Evolutionary conservation across 2,329 filamentous ascomycete species (phyloP).

Genomic region (Purpureocillium lavendulum): DNA sequence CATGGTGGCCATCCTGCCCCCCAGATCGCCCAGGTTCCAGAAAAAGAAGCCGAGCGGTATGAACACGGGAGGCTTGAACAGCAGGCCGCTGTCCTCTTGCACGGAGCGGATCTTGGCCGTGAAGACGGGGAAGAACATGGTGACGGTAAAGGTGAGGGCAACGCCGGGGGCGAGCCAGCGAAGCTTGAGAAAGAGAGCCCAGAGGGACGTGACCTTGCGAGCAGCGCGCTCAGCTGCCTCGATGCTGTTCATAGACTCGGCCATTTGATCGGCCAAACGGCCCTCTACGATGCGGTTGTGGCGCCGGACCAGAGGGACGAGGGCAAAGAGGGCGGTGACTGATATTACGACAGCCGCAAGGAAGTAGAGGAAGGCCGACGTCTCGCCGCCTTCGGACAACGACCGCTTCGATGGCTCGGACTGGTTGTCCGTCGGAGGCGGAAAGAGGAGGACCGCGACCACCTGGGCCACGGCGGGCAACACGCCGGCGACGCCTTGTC

Average conservation of each 20-base stretch:
- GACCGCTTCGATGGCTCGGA: conserved; percentile 13
- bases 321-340: conserved; percentile 58
- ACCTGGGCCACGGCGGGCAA: conserved; percentile 84
- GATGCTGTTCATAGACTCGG: conserved; percentile 39
- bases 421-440: conserved; percentile 19
- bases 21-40: conserved; percentile 86
- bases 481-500: conserved; percentile 87
- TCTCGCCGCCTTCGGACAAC: conserved; percentile 13
- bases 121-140: conserved; percentile 95
- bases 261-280: conserved; percentile 38
- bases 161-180: conserved; percentile 70
- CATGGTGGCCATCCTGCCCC: conserved; percentile 62
- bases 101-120: conserved; percentile 57
- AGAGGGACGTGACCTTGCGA: conserved; percentile 47
- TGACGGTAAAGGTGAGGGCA: conserved; percentile 71
- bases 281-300: conserved; percentile 45
- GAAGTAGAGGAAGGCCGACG: conserved; percentile 84
- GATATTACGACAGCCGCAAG: conserved; percentile 77
- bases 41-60: conserved; percentile 85
- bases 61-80: conserved; percentile 69
- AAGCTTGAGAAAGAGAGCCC: conserved; percentile 65
- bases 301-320: conserved; percentile 62
- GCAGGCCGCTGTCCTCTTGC: conserved; percentile 30
- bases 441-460: conserved; percentile 60
- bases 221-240: conserved; percentile 44